Evolutionary conservation across 805 yeast species (phyloP), one percentile per base, ranked within the genome.

Genomic region (Ogataea saltuana): DNA sequence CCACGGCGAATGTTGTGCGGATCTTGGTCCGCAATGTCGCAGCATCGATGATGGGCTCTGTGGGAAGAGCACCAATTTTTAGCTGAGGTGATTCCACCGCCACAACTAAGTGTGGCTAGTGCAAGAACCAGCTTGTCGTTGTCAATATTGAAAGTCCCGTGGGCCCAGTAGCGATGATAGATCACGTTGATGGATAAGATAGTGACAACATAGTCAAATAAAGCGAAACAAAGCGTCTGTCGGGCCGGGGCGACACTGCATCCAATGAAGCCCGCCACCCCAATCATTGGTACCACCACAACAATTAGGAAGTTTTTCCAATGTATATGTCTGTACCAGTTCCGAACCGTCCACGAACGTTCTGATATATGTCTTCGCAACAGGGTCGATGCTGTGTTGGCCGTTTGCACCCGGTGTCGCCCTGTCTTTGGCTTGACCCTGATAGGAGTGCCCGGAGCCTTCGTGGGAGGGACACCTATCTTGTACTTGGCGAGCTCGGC

Each of bases 1-100:
- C 97, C 97, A 46, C 85, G 75, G 58, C 90, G 78, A 28, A 85
- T 83, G 57, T 81, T 81, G 65, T 87, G 88, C 1, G 98, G 97
- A 63, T 90, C 98, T 55, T 76, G 75, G 47, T 87, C 95, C 0
- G 95, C 84, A 9, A 55, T 32, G 59, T 90, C 96, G 32, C 93
- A 83, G 63, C 76, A 86, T 45, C 91, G 78, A 65, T 90, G 97
- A 67, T 90, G 97, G 4, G 93, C 89, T 46, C 95, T 71, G 69
- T 90, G 98, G 34, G 86, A 73, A 12, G 83, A 72, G 17, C 86
- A 83, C 95, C 95, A 88, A 76, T 83, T 76, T 56, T 82, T 73
- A 10, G 82, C 78, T 3, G 87, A 75, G 4, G 95, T 95, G 41
- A 88, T 68, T 2, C 89, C 95, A 6, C 83, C 79, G 51, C 87